Conservation (phyloP, 2,329 filamentous ascomycete genomes). For the Penicillium sp. region DNA sequence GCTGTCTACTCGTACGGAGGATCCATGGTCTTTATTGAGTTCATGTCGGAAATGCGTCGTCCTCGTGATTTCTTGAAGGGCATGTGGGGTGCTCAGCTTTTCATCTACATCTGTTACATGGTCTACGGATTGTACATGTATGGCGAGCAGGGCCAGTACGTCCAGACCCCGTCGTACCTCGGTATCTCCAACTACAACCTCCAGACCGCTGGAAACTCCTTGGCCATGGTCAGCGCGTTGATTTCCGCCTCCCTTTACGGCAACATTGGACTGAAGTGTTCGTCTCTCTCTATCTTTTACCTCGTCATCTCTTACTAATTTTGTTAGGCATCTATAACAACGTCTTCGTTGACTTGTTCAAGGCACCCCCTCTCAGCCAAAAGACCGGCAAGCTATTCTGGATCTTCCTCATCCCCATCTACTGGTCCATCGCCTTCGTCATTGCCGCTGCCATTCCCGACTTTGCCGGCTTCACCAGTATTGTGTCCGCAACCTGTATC, state of each 20-base stretch:
- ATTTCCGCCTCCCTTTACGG: slow-evolving; percentile 37
- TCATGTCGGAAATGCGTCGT: slow-evolving; percentile 52
- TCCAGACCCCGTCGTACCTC: slow-evolving; percentile 4
- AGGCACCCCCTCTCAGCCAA: slow-evolving; percentile 35
- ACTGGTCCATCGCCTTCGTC: slow-evolving; percentile 44
- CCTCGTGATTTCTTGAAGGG: slow-evolving; percentile 49
- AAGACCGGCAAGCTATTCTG: slow-evolving; percentile 38
- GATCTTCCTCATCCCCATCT: slow-evolving; percentile 35
- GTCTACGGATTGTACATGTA: slow-evolving; percentile 7
- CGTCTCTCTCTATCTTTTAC: neutral
- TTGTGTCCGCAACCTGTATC: slow-evolving; percentile 43
- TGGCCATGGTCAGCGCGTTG: slow-evolving; percentile 25
- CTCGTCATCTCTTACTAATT: neutral
- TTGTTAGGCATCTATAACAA: slow-evolving; percentile 40
- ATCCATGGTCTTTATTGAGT: slow-evolving; percentile 54
- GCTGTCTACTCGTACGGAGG: slow-evolving; percentile 59
- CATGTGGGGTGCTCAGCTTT: slow-evolving; percentile 42
- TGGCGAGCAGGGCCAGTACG: slow-evolving; percentile 11
- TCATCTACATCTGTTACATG: slow-evolving; percentile 36
- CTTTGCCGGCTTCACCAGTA: slow-evolving; percentile 31
- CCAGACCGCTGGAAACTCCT: slow-evolving; percentile 27
- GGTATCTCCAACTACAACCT: slow-evolving; percentile 23
- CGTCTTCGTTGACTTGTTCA: slow-evolving; percentile 39
- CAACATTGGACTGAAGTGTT: slow-evolving; percentile 38
- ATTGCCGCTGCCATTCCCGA: slow-evolving; percentile 43